Evolutionary conservation across 257 asterid species (phyloP).

Genomic region (Anisodus acutangulus): DNA sequence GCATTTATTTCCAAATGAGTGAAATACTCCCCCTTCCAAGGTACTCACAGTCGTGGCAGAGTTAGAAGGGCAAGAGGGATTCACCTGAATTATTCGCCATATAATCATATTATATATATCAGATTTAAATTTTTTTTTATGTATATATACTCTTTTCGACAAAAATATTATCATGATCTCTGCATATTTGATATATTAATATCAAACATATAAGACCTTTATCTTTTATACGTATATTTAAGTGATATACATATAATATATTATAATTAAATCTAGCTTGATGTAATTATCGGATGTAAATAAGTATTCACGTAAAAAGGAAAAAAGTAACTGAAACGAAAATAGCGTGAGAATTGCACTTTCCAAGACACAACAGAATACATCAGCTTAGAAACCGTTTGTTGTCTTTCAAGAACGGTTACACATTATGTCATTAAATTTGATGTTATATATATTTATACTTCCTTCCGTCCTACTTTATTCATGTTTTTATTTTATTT

Average conservation of each 20-base stretch:
- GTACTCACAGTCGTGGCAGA: background rate
- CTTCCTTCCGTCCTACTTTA: no score
- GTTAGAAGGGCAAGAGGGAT: background rate
- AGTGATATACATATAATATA: background rate
- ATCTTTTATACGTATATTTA: background rate
- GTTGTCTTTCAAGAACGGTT: constrained; percentile 44
- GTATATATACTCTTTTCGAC: background rate
- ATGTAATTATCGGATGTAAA: background rate
- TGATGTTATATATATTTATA: background rate
- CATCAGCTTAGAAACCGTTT: constrained; percentile 37
- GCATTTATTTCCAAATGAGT: background rate
- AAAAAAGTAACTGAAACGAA: background rate
- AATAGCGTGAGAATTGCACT: background rate
- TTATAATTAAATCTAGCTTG: background rate
- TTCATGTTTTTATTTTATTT: no score
- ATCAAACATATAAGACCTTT: background rate
- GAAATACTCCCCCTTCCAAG: background rate
- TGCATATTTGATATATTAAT: background rate
- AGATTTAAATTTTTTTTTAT: no score
- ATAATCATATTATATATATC: background rate
- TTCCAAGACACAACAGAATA: background rate
- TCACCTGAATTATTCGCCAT: background rate
- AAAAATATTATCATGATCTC: background rate
- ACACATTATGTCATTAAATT: constrained; percentile 35
- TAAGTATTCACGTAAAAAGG: background rate